These are phyloP conservation scores for Grigorovia transvaalensis DNA, from an alignment of 805 yeast genomes.

Conservation along the genomic window DNA sequence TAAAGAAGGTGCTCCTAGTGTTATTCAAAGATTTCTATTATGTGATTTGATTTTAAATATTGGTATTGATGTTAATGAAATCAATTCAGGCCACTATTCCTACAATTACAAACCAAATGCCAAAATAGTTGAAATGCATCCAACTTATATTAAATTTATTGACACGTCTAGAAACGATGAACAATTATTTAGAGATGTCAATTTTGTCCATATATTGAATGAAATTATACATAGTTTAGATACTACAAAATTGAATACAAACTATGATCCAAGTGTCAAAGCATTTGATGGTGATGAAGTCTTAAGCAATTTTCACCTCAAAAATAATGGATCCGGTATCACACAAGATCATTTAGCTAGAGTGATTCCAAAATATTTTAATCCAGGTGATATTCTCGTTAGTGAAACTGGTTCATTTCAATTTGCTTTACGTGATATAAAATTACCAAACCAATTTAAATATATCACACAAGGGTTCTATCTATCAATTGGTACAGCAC, in stretches of 20 bases:
- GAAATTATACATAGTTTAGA: slow-evolving; percentile 33
- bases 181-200: slow-evolving; percentile 31
- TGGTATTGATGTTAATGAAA: slow-evolving; percentile 60
- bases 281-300: slow-evolving; percentile 20
- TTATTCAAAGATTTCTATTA: slow-evolving; percentile 37
- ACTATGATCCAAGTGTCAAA: slow-evolving; percentile 12
- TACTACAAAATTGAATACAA: slow-evolving; percentile 13
- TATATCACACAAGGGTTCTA: slow-evolving; percentile 63
- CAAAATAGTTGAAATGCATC: slow-evolving; percentile 39
- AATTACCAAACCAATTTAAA: slow-evolving; percentile 44
- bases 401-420: slow-evolving; percentile 78
- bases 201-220: slow-evolving; percentile 42
- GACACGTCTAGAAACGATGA: slow-evolving; percentile 14
- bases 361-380: slow-evolving; percentile 34
- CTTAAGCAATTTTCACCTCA: slow-evolving; percentile 3
- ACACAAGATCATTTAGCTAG: slow-evolving; percentile 39
- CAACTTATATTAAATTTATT: slow-evolving; percentile 42
- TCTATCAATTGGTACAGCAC: slow-evolving; percentile 79
- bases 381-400: slow-evolving; percentile 60
- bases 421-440: slow-evolving; percentile 62
- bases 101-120: slow-evolving; percentile 35
- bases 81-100: slow-evolving; percentile 58
- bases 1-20: slow-evolving; percentile 37
- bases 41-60: slow-evolving; percentile 62
- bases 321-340: slow-evolving; percentile 25